Percentiles rank a stretch among this genome's conserved stretches.
Conservation (phyloP, 495 filamentous ascomycete species). For the Cladorrhinum samala region DNA sequence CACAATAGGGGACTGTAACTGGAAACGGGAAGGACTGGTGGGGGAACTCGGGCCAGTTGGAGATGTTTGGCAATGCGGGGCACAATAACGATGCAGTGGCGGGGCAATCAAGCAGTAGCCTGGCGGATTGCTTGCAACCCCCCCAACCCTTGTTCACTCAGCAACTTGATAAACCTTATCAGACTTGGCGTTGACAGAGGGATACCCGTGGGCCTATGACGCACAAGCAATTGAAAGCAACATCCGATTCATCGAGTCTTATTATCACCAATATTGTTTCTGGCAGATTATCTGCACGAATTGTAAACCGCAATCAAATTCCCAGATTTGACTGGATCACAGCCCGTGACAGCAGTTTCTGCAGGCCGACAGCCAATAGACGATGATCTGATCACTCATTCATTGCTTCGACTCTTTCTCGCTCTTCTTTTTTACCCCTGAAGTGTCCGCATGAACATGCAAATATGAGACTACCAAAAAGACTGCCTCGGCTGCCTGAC, state of each 20-base stretch:
- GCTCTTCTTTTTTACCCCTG: neutral
- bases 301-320: too few relatives aligned
- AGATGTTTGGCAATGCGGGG: conserved; percentile 10
- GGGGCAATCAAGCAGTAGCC: conserved; percentile 2
- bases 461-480: conserved; percentile 37
- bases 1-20: conserved; percentile 58
- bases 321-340: too few relatives aligned
- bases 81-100: conserved; percentile 6
- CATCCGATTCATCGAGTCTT: too few relatives aligned
- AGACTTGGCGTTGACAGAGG: neutral
- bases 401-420: neutral
- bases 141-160: neutral
- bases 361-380: neutral
- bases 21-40: neutral
- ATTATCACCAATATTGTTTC: neutral
- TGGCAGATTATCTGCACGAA: too few relatives aligned
- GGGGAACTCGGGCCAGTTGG: neutral
- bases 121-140: too few relatives aligned
- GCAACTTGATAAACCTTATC: neutral
- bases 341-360: neutral
- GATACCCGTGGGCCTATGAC: neutral
- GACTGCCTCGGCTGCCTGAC: conserved; percentile 33
- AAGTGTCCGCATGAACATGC: conserved; percentile 28
- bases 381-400: neutral
- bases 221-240: neutral